Evolutionary conservation across 768 basidiomycete species (phyloP), one percentile per base, ranked within the genome.

Genomic region (Tricholoma terreum): DNA sequence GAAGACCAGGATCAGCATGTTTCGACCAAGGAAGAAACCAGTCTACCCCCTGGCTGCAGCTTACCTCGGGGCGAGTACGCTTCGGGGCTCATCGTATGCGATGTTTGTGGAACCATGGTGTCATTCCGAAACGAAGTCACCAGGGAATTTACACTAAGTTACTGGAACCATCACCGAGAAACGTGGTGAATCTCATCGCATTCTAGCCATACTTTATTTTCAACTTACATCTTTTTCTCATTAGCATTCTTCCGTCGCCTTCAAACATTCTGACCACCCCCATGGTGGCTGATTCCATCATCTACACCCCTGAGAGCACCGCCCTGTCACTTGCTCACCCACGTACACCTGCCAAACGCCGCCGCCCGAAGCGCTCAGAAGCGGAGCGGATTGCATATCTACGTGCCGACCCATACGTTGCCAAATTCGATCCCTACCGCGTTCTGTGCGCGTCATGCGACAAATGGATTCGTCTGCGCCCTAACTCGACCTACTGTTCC

Each of bases 401-500:
- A 11, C 80, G 84, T 45, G 75, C 79, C 0, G 89, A 91, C 67
- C 87, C 86, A 11, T 89, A 90, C 62, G 88, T 91, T 40, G 86
- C 84, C 15, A 78, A 87, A 61, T 89, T 89, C 67, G 89, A 91
- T 69, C 82, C 90, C 0, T 90, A 90, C 67, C 80, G 88, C 7
- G 88, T 90, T 33, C 77, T 90, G 11, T 91, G 90, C 69, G 86
- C 84, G 48, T 84, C 80, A 5, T 92, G 90, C 72, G 85, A 90
- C 69, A 90, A 90, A 68, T 92, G 90, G 90, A 90, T 92, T 60
- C 80, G 90, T 12, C 77, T 92, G 14, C 80, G 90, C 10, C 89
- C 89, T 43, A 92, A 92, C 68, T 91, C 89, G 55, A 91, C 89
- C 0, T 92, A 90, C 63, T 92, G 90, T 65, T 87, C 85, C 15